A percentile compares a stretch with the other conserved stretches of the same genome.
phyloP scores from a whole-genome alignment of 495 filamentous ascomycete species.

The Aspergillus nidulans region DNA sequence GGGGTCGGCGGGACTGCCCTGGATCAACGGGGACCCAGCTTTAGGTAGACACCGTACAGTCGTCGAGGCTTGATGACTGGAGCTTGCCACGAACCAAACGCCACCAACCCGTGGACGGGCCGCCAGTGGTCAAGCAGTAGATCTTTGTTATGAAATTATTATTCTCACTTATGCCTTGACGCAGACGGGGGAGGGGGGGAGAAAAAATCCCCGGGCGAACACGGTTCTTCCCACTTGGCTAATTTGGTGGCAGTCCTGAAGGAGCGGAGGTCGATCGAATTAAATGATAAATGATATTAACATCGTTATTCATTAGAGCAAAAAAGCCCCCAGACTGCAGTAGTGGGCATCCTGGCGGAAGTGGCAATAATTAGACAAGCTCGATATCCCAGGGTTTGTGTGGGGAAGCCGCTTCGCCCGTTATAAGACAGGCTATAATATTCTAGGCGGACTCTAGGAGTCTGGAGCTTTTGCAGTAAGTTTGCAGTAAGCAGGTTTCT shows the following conservation, averaged over 20 bases:
- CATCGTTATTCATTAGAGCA: neutral
- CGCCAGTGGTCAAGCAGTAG: neutral
- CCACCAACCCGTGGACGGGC: constrained; percentile 13
- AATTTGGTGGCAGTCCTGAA: neutral
- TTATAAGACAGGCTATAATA: neutral
- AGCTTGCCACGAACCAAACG: constrained; percentile 7
- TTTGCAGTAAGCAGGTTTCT: neutral
- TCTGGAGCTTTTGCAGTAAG: no score
- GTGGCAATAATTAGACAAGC: constrained; percentile 11
- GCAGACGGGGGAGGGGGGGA: constrained; percentile 6
- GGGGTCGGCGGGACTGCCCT: constrained; percentile 4
- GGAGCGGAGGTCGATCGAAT: no score
- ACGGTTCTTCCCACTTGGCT: neutral
- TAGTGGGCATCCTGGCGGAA: constrained; percentile 3
- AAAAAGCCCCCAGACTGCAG: neutral
- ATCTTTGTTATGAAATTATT: neutral
- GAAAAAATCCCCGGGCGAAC: constrained; percentile 12
- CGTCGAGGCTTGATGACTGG: neutral
- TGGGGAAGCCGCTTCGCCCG: neutral
- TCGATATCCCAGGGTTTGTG: neutral
- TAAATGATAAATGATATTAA: neutral
- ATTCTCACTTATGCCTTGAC: neutral
- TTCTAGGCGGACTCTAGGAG: no score
- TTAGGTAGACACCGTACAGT: neutral
- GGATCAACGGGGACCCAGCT: neutral